Evolutionary conservation across 2,329 filamentous ascomycete species (phyloP).

Genomic region (Myriosclerotinia curreyana): DNA sequence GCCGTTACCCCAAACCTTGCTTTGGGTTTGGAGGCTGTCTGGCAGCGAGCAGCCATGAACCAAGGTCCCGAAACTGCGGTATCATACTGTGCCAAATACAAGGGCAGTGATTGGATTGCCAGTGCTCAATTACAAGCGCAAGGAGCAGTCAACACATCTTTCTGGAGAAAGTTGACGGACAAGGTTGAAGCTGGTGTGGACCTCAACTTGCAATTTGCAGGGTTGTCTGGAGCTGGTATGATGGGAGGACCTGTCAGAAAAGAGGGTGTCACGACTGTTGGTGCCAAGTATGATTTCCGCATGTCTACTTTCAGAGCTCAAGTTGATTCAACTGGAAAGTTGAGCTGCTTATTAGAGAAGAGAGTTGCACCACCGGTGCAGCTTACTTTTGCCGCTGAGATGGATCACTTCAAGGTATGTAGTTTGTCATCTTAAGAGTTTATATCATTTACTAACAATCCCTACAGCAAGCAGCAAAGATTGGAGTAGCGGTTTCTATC

Average conservation of each 20-base stretch:
- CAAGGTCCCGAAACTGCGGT: constrained; percentile 87
- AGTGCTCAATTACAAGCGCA: constrained; percentile 79
- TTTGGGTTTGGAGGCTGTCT: constrained; percentile 87
- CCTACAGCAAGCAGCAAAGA: constrained; percentile 83
- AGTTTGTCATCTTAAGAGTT: background rate
- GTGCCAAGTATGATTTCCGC: constrained; percentile 97
- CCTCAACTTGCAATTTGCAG: constrained; percentile 79
- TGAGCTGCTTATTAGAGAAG: constrained; percentile 92
- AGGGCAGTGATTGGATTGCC: constrained; percentile 86
- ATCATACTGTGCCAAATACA: constrained; percentile 90
- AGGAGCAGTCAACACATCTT: constrained; percentile 84
- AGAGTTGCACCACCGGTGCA: constrained; percentile 87
- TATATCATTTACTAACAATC: constrained; percentile 35
- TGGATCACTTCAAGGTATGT: constrained; percentile 92
- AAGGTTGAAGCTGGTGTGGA: constrained; percentile 96
- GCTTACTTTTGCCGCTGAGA: constrained; percentile 92
- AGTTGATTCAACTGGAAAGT: constrained; percentile 90
- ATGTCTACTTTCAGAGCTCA: constrained; percentile 94
- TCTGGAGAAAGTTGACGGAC: constrained; percentile 90
- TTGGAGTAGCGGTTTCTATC: constrained; percentile 90
- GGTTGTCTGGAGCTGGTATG: constrained; percentile 58
- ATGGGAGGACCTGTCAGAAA: constrained; percentile 76
- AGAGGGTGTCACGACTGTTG: constrained; percentile 86
- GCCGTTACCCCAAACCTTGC: constrained; percentile 83
- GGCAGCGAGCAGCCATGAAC: constrained; percentile 81